phyloP scores from a whole-genome alignment of 495 filamentous ascomycete species.

The Lindgomyces ingoldianus region DNA sequence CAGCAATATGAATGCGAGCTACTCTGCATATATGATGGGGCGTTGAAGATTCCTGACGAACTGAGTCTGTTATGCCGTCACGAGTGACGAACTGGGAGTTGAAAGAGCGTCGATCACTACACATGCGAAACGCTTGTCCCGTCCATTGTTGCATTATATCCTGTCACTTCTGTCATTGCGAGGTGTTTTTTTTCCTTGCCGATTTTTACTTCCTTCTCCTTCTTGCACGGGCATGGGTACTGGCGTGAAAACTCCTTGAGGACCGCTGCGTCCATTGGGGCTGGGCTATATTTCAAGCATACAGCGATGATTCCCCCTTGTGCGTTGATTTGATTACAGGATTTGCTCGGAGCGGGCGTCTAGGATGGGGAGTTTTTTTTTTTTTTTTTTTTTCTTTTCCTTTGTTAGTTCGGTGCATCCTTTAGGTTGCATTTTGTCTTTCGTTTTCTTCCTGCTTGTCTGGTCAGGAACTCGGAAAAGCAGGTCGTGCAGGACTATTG shows the following conservation, averaged over 20 bases:
- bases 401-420: background rate
- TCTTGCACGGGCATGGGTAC: slow-evolving; percentile 35
- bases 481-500: slow-evolving; percentile 17
- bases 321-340: slow-evolving; percentile 35
- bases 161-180: slow-evolving; percentile 40
- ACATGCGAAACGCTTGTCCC: slow-evolving; percentile 19
- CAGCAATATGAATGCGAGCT: slow-evolving; percentile 25
- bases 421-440: slow-evolving; percentile 33
- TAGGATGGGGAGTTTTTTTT: slow-evolving; percentile 9
- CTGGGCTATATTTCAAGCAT: slow-evolving; percentile 36
- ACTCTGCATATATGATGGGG: slow-evolving; percentile 38
- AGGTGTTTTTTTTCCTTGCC: slow-evolving; percentile 29
- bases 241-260: slow-evolving; percentile 35
- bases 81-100: slow-evolving; percentile 35
- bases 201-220: slow-evolving; percentile 31
- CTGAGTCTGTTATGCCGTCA: slow-evolving; percentile 19
- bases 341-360: slow-evolving; percentile 21
- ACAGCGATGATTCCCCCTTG: slow-evolving; percentile 42
- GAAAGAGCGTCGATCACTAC: slow-evolving; percentile 19
- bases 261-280: slow-evolving; percentile 24
- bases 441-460: slow-evolving; percentile 12
- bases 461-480: slow-evolving; percentile 33
- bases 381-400: slow-evolving; percentile 6
- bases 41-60: slow-evolving; percentile 17
- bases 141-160: slow-evolving; percentile 33